phyloP scores from a whole-genome alignment of 1,284 basidiomycete species.

The Cutaneotrichosporon cavernicola region DNA sequence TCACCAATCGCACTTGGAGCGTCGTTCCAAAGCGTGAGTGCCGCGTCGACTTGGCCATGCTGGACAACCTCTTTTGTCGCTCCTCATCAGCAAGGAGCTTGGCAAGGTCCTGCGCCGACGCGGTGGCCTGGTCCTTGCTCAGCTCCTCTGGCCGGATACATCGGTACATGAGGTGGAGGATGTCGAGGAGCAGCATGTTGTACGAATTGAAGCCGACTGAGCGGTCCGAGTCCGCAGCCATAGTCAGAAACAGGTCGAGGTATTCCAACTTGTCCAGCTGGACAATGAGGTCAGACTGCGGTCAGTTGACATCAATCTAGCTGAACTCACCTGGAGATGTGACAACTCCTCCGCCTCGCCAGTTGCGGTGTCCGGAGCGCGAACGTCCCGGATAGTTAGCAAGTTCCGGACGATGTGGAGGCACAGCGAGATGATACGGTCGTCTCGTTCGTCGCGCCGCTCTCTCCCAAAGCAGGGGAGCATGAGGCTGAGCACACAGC shows the following conservation, averaged over 20 bases:
- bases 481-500: slow-evolving; percentile 67
- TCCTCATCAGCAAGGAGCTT: slow-evolving; percentile 71
- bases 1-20: slow-evolving; percentile 68
- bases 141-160: slow-evolving; percentile 67
- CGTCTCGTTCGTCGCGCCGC: slow-evolving; percentile 71
- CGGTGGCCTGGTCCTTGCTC: slow-evolving; percentile 67
- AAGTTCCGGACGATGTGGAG: slow-evolving; percentile 87
- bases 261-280: slow-evolving; percentile 70
- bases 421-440: slow-evolving; percentile 81
- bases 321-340: slow-evolving; percentile 60
- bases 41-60: slow-evolving; percentile 60
- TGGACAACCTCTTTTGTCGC: slow-evolving; percentile 60
- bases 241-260: slow-evolving; percentile 74
- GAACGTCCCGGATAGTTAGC: slow-evolving; percentile 79
- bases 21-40: slow-evolving; percentile 94
- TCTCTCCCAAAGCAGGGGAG: slow-evolving; percentile 67
- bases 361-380: slow-evolving; percentile 65
- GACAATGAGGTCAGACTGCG: slow-evolving; percentile 66
- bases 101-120: slow-evolving; percentile 63
- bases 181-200: slow-evolving; percentile 86
- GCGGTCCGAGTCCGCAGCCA: slow-evolving; percentile 68
- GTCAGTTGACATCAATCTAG: not conserved
- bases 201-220: slow-evolving; percentile 74
- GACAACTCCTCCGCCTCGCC: slow-evolving; percentile 73
- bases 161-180: slow-evolving; percentile 80